Conservation (phyloP, 495 filamentous ascomycete genomes). For the Aspergillus funiculosus region DNA sequence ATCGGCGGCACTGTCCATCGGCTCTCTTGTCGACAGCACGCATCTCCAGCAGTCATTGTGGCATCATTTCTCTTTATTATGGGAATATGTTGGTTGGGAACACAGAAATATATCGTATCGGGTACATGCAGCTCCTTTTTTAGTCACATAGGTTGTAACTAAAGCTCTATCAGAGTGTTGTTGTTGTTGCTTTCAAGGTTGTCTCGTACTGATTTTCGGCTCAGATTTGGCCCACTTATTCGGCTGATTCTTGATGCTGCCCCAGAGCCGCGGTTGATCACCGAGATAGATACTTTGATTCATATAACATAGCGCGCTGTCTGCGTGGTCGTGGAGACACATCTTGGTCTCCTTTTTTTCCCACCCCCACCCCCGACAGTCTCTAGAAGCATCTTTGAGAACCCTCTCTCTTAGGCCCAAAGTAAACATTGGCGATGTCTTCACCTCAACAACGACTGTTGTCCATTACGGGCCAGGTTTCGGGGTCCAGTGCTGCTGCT, state of each 20-base stretch:
- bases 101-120: too few species aligned
- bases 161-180: too few species aligned
- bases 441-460: slow-evolving; percentile 39
- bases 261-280: slow-evolving; percentile 18
- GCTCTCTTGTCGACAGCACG: slow-evolving; percentile 6
- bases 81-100: too few species aligned
- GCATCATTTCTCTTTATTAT: background rate
- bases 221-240: slow-evolving; percentile 5
- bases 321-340: background rate
- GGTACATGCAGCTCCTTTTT: too few species aligned
- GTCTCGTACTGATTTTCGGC: slow-evolving; percentile 15
- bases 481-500: slow-evolving; percentile 24
- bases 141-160: too few species aligned
- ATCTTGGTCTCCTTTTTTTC: slow-evolving; percentile 2
- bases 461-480: slow-evolving; percentile 38
- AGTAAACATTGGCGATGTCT: too few species aligned
- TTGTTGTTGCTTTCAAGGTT: too few species aligned
- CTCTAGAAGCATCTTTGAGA: too few species aligned
- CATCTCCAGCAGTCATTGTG: background rate
- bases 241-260: slow-evolving; percentile 15
- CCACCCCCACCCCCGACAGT: background rate
- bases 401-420: too few species aligned
- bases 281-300: background rate
- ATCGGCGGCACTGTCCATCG: slow-evolving; percentile 27
- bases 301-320: slow-evolving; percentile 1